Conservation (phyloP, 108 stramenopile species). For the Bacterosira constricta region DNA sequence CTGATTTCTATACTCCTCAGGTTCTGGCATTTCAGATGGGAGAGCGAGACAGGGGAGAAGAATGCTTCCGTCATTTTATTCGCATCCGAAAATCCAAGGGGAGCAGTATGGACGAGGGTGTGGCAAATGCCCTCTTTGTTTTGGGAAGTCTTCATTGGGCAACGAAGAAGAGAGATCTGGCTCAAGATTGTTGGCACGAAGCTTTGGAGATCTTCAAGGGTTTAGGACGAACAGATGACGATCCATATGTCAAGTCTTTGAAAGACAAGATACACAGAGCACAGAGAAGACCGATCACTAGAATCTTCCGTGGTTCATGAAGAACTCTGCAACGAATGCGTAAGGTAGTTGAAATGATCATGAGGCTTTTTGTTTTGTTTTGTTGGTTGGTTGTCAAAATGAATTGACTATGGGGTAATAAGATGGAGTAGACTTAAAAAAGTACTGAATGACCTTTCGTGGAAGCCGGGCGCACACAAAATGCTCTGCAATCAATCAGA, state of each 20-base stretch:
- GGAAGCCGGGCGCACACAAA: too few species aligned
- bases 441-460: too few species aligned
- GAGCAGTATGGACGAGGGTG: conserved; percentile 35
- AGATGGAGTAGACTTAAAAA: too few species aligned
- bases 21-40: conserved; percentile 47
- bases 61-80: conserved; percentile 41
- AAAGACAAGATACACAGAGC: conserved; percentile 41
- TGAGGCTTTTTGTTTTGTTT: not conserved
- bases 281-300: conserved; percentile 34
- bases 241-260: conserved; percentile 40
- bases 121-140: conserved; percentile 48
- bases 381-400: too few species aligned
- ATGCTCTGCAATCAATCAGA: too few species aligned
- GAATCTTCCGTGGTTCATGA: conserved; percentile 35
- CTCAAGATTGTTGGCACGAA: conserved; percentile 37
- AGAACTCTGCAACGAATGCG: not conserved
- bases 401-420: too few species aligned
- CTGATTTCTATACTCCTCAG: too few species aligned
- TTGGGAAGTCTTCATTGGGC: conserved; percentile 47
- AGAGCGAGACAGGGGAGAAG: conserved; percentile 40
- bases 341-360: not conserved
- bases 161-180: conserved; percentile 43
- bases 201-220: conserved; percentile 37
- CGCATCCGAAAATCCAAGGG: conserved; percentile 43
- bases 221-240: conserved; percentile 34